Percentiles rank a stretch among this genome's conserved stretches.
These are phyloP conservation scores for Xylaria sp. DNA, from an alignment of 2,329 filamentous ascomycete genomes.

Conservation along the genomic window DNA sequence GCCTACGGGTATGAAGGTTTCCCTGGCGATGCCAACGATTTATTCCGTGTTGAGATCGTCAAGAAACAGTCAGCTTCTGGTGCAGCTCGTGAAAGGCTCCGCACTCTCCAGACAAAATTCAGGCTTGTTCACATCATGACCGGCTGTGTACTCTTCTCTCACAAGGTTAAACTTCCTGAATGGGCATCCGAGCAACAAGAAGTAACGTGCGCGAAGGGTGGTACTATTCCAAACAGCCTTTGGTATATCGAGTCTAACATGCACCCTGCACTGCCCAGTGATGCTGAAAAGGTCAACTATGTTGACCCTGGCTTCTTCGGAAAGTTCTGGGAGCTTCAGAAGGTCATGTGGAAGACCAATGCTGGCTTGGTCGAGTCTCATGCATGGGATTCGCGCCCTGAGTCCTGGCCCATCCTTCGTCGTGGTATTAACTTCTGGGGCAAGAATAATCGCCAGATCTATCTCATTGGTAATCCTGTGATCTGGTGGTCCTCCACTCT, in stretches of 20 bases:
- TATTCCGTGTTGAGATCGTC: slow-evolving; percentile 94
- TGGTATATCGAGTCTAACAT: slow-evolving; percentile 96
- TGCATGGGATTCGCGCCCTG: slow-evolving; percentile 95
- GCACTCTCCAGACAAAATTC: slow-evolving; percentile 98
- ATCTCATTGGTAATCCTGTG: slow-evolving; percentile 92
- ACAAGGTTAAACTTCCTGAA: slow-evolving; percentile 98
- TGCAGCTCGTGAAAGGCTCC: slow-evolving; percentile 82
- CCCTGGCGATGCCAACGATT: slow-evolving; percentile 94
- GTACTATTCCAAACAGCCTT: slow-evolving; percentile 92
- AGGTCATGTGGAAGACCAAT: slow-evolving; percentile 99
- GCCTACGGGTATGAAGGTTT: slow-evolving; percentile 98
- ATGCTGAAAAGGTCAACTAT: slow-evolving; percentile 96
- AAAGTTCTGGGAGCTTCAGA: slow-evolving; percentile 97
- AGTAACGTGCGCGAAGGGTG: slow-evolving; percentile 94
- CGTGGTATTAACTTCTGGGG: slow-evolving; percentile 99
- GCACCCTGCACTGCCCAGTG: slow-evolving; percentile 78
- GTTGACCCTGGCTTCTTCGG: slow-evolving; percentile 92
- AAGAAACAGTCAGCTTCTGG: slow-evolving; percentile 85
- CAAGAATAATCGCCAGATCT: slow-evolving; percentile 91
- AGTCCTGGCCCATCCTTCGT: slow-evolving; percentile 89
- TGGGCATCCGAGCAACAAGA: slow-evolving; percentile 99
- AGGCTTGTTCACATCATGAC: slow-evolving; percentile 96
- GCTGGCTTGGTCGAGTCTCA: slow-evolving; percentile 96
- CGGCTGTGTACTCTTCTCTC: slow-evolving; percentile 93
- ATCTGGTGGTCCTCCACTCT: slow-evolving; percentile 93